A percentile compares a stretch with the other conserved stretches of the same genome.
Conservation (phyloP, 2,329 filamentous ascomycete species). For the Chrysosporium keratinophilum region DNA sequence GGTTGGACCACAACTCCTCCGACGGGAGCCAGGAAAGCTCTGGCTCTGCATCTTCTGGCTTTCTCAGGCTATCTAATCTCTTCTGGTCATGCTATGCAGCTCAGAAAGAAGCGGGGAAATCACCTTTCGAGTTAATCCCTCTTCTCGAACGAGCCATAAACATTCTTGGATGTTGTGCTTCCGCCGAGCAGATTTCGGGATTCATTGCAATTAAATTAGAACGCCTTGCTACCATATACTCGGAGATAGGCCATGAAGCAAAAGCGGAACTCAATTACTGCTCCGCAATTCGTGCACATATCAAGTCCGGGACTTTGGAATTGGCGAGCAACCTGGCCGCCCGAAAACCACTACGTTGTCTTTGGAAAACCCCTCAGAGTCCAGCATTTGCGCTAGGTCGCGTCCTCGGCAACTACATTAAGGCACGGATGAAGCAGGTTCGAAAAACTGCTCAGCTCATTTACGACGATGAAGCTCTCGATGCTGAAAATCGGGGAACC, state of each 20-base stretch:
- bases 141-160: conserved; percentile 34
- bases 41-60: conserved; percentile 20
- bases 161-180: conserved; percentile 28
- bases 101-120: conserved; percentile 30
- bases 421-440: conserved; percentile 23
- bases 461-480: conserved; percentile 27
- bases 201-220: conserved; percentile 38
- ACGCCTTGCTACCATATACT: conserved; percentile 33
- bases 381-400: conserved; percentile 30
- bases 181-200: conserved; percentile 28
- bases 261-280: conserved; percentile 31
- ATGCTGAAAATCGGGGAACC: conserved; percentile 20
- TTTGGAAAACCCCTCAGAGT: conserved; percentile 29
- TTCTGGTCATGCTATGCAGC: conserved; percentile 41
- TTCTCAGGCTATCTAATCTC: conserved; percentile 37
- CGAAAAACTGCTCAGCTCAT: conserved; percentile 15
- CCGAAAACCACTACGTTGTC: conserved; percentile 21
- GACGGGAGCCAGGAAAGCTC: conserved; percentile 1
- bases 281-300: conserved; percentile 34
- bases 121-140: conserved; percentile 28
- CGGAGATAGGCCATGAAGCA: conserved; percentile 28
- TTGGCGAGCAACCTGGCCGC: conserved; percentile 22
- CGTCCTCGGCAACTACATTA: conserved; percentile 29
- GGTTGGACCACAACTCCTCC: conserved; percentile 16
- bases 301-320: conserved; percentile 29